Conservation (phyloP, 1,284 basidiomycete genomes). For the Austropuccinia psidii region DNA sequence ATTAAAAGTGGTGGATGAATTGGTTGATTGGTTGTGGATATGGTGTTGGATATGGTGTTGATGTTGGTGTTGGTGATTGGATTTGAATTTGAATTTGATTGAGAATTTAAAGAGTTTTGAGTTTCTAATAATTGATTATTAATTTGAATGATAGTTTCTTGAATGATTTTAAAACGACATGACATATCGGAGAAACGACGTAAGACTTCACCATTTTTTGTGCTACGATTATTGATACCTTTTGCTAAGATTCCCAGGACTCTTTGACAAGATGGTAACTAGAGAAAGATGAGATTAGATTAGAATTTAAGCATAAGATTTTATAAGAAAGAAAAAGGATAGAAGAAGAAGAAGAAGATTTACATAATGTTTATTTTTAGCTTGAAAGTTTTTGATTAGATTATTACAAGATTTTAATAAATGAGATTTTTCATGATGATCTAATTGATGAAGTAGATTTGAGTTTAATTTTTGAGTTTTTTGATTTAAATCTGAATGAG, state of each 20-base stretch:
- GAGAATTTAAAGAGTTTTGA: no score
- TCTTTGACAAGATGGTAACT: constrained; percentile 32
- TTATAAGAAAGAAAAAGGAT: background rate
- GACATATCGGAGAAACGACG: constrained; percentile 22
- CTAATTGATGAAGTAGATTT: background rate
- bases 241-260: constrained; percentile 17
- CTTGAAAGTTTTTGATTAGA: constrained; percentile 25
- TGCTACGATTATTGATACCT: constrained; percentile 23
- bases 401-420: constrained; percentile 8
- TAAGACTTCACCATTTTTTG: constrained; percentile 29
- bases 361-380: constrained; percentile 32
- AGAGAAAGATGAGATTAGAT: background rate
- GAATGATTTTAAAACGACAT: constrained; percentile 5
- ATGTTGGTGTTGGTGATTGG: no score
- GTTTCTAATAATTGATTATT: no score
- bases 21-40: no score
- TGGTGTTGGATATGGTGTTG: background rate
- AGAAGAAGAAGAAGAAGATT: background rate
- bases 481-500: background rate
- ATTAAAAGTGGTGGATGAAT: no score
- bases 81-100: no score
- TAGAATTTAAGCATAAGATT: background rate
- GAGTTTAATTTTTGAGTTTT: background rate
- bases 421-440: background rate
- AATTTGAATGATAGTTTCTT: background rate